These are phyloP conservation scores for Fraxinus baroniana DNA, from an alignment of 305 asterid species.

Conservation along the genomic window DNA sequence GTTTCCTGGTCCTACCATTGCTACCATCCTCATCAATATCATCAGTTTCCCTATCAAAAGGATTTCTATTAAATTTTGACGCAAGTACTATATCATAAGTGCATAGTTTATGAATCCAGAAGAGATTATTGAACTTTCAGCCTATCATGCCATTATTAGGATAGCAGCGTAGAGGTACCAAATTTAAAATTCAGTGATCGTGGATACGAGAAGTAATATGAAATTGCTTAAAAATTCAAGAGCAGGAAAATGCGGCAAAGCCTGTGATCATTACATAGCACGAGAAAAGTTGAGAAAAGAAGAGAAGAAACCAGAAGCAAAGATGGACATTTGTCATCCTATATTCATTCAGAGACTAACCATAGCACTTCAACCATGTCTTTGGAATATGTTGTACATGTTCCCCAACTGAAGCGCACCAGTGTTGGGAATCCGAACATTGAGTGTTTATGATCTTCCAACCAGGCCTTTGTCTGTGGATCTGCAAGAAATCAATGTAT, in stretches of 20 bases:
- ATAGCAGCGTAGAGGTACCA: neutral
- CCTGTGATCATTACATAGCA: neutral
- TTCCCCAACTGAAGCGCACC: constrained; percentile 99
- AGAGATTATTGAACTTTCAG: neutral
- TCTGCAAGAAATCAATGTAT: constrained; percentile 37
- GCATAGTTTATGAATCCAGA: neutral
- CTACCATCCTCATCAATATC: constrained; percentile 52
- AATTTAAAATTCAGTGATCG: neutral
- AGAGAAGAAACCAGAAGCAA: neutral
- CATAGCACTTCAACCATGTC: constrained; percentile 72
- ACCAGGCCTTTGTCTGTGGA: constrained; percentile 89
- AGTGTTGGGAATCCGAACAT: constrained; percentile 90
- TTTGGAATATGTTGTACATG: constrained; percentile 73
- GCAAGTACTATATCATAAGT: neutral
- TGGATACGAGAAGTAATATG: neutral
- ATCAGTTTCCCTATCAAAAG: constrained; percentile 69
- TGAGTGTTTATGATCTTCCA: constrained; percentile 71
- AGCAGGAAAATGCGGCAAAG: neutral
- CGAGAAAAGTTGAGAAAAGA: neutral
- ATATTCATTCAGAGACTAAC: constrained; percentile 42
- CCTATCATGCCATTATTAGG: neutral
- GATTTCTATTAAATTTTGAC: neutral
- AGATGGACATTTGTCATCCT: neutral
- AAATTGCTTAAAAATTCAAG: neutral
- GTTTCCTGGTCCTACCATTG: constrained; percentile 46